A percentile compares a stretch with the other conserved stretches of the same genome.
Conservation (phyloP, 306 rosid species). For the Prunus kanzakura region DNA sequence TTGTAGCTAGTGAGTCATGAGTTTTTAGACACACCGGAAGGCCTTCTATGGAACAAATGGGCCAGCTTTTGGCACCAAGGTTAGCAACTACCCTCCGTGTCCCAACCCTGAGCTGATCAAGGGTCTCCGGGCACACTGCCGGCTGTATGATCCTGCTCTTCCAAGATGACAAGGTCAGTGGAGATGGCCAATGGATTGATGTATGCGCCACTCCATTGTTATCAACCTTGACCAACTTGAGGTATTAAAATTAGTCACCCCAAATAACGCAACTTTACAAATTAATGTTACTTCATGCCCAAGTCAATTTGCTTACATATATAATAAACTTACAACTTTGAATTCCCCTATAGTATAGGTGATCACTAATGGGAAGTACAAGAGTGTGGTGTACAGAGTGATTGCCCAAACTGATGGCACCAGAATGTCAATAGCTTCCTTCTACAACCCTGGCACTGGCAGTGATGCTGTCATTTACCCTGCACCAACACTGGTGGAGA, state of each 20-base stretch:
- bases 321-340: background rate
- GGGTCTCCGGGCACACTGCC: conserved; percentile 88
- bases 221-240: conserved; percentile 85
- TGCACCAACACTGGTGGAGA: conserved; percentile 66
- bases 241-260: conserved; percentile 22
- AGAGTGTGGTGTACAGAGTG: conserved; percentile 87
- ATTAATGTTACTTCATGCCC: background rate
- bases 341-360: conserved; percentile 47
- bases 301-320: background rate
- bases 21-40: conserved; percentile 64
- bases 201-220: conserved; percentile 88
- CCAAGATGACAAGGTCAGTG: conserved; percentile 90
- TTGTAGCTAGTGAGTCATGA: conserved; percentile 65
- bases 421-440: conserved; percentile 90
- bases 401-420: conserved; percentile 68
- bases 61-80: conserved; percentile 84
- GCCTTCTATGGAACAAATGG: conserved; percentile 76
- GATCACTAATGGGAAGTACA: conserved; percentile 84
- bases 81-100: conserved; percentile 84
- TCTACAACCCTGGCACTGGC: conserved; percentile 86
- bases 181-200: conserved; percentile 77
- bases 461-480: conserved; percentile 85
- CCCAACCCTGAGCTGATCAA: conserved; percentile 78
- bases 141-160: conserved; percentile 88
- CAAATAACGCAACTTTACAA: background rate